These are phyloP conservation scores for Trichoderma asperelloides DNA, from an alignment of 495 filamentous ascomycete genomes.

Conservation along the genomic window DNA sequence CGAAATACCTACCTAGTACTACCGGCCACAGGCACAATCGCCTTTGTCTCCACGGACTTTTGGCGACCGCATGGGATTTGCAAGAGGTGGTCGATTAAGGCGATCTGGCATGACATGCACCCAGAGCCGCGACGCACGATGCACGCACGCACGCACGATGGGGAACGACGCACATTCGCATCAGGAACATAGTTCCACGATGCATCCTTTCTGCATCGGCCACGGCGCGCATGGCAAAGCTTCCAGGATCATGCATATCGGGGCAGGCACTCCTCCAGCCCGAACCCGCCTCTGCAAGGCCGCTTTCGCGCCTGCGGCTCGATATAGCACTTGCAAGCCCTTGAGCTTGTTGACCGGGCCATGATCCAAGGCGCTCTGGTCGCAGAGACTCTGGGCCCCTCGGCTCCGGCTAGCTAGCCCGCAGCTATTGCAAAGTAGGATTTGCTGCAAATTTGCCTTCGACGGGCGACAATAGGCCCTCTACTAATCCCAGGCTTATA, in stretches of 20 bases:
- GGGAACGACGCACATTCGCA: constrained; percentile 2
- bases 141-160: constrained; percentile 6
- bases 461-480: background rate
- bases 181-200: constrained; percentile 1
- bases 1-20: background rate
- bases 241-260: background rate
- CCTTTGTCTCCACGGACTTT: background rate
- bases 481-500: background rate
- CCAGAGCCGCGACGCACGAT: background rate
- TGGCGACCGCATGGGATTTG: background rate
- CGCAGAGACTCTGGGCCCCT: background rate
- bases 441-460: background rate
- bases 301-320: background rate
- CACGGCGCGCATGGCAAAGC: background rate
- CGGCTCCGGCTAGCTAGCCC: background rate
- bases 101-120: constrained; percentile 2
- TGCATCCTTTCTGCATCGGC: background rate
- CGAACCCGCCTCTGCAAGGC: constrained; percentile 2
- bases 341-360: background rate
- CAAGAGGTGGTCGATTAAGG: background rate
- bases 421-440: background rate
- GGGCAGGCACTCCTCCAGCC: background rate
- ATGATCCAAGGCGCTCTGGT: background rate
- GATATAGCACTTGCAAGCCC: background rate
- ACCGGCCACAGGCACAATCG: background rate